These are phyloP conservation scores for Penicillium sp. DNA, from an alignment of 2,329 filamentous ascomycete species.

Conservation along the genomic window DNA sequence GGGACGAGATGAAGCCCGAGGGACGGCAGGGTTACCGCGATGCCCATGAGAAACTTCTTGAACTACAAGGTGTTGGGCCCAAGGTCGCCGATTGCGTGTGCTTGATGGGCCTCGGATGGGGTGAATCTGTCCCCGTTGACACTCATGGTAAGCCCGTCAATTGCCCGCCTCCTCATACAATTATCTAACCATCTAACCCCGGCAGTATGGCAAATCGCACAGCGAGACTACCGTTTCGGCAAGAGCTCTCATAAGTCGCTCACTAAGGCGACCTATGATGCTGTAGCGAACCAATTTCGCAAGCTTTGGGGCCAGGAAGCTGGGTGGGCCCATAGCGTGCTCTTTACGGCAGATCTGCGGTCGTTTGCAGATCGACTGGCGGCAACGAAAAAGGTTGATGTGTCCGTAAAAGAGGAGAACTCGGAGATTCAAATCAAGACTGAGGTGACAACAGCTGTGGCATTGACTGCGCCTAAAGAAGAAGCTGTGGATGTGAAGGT, in stretches of 20 bases:
- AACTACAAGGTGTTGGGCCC: slow-evolving; percentile 84
- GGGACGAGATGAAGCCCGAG: slow-evolving; percentile 53
- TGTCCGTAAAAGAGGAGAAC: slow-evolving; percentile 35
- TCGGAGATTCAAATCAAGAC: slow-evolving; percentile 31
- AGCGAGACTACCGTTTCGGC: slow-evolving; percentile 91
- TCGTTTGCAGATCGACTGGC: slow-evolving; percentile 73
- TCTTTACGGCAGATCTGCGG: slow-evolving; percentile 90
- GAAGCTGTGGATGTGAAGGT: slow-evolving; percentile 24
- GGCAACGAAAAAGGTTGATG: slow-evolving; percentile 41
- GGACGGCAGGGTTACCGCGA: slow-evolving; percentile 69
- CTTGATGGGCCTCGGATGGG: slow-evolving; percentile 94
- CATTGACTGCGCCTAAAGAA: slow-evolving; percentile 28
- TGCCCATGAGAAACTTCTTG: slow-evolving; percentile 78
- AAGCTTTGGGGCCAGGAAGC: slow-evolving; percentile 89
- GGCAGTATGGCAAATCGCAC: slow-evolving; percentile 92
- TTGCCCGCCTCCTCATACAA: background rate
- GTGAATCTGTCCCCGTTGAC: slow-evolving; percentile 91
- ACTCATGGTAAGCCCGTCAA: slow-evolving; percentile 66
- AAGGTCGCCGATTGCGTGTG: slow-evolving; percentile 98
- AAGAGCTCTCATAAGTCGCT: slow-evolving; percentile 80
- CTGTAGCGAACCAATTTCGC: slow-evolving; percentile 87
- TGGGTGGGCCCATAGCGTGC: slow-evolving; percentile 95
- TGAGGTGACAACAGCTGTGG: slow-evolving; percentile 29
- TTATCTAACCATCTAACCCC: slow-evolving; percentile 15
- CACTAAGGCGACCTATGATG: slow-evolving; percentile 85